A percentile compares a stretch with the other conserved stretches of the same genome.
phyloP scores from a whole-genome alignment of 2,329 filamentous ascomycete genomes.

The Thermothelomyces thermophilus region DNA sequence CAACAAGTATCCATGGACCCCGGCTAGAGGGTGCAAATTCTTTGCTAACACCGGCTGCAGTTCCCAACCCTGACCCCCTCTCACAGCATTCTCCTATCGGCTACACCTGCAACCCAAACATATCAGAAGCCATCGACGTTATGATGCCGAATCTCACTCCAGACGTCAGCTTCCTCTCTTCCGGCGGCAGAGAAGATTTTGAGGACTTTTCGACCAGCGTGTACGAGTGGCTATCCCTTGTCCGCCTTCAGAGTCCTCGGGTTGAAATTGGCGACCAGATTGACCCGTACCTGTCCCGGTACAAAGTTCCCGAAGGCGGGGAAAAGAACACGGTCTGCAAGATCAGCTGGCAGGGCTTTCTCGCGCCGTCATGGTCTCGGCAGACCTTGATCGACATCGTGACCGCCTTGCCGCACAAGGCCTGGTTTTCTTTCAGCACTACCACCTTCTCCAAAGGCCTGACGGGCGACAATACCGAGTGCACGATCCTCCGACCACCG shows the following conservation, averaged over 20 bases:
- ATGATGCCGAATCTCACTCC: slow-evolving; percentile 26
- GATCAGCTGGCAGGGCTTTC: slow-evolving; percentile 54
- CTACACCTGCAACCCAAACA: slow-evolving; percentile 32
- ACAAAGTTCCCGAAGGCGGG: slow-evolving; percentile 46
- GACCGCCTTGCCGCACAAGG: slow-evolving; percentile 34
- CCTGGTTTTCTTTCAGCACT: slow-evolving; percentile 51
- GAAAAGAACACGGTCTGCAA: slow-evolving; percentile 37
- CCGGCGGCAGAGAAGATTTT: slow-evolving; percentile 43
- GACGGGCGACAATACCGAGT: slow-evolving; percentile 41
- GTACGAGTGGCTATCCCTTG: slow-evolving; percentile 70
- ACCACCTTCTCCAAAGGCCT: slow-evolving; percentile 45
- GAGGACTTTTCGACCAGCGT: slow-evolving; percentile 58
- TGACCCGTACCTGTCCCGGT: slow-evolving; percentile 64
- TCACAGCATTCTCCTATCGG: slow-evolving; percentile 37
- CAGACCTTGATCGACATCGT: slow-evolving; percentile 42
- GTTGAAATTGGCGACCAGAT: slow-evolving; percentile 50
- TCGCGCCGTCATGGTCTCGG: slow-evolving; percentile 48
- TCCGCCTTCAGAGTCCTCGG: slow-evolving; percentile 59
- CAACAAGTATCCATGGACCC: slow-evolving; percentile 38
- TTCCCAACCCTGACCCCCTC: slow-evolving; percentile 44
- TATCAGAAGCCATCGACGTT: neutral
- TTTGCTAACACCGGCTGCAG: slow-evolving; percentile 33
- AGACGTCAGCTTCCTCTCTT: slow-evolving; percentile 27
- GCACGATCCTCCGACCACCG: slow-evolving; percentile 48
- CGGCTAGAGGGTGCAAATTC: neutral